Evolutionary conservation across 208 protist species (phyloP).

Genomic region (Acanthamoeba lenticulata): DNA sequence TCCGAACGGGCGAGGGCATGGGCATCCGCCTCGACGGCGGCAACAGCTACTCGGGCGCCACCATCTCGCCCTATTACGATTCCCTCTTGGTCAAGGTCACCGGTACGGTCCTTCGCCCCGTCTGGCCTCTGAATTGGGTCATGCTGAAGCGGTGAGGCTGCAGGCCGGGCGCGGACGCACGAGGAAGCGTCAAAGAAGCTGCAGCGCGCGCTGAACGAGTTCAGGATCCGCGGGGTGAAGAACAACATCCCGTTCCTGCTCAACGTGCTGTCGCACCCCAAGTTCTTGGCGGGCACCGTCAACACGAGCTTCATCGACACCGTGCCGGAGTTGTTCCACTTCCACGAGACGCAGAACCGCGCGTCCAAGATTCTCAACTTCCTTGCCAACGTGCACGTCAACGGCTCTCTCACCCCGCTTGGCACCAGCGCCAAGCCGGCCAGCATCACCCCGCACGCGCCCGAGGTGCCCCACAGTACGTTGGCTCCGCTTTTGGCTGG

Average conservation of each 20-base stretch:
- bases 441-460: constrained; percentile 30
- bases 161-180: constrained; percentile 66
- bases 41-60: constrained; percentile 75
- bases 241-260: constrained; percentile 87
- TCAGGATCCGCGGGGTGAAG: constrained; percentile 82
- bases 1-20: constrained; percentile 80
- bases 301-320: constrained; percentile 86
- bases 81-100: constrained; percentile 87
- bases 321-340: constrained; percentile 34
- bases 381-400: constrained; percentile 71
- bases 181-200: constrained; percentile 75
- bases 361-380: constrained; percentile 56
- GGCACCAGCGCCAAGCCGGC: constrained; percentile 17
- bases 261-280: constrained; percentile 80
- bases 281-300: constrained; percentile 77
- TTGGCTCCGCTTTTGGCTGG: too few species aligned
- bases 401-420: constrained; percentile 54
- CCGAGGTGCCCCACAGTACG: constrained; percentile 29
- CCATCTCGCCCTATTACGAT: constrained; percentile 87
- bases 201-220: constrained; percentile 81
- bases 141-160: not conserved
- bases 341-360: constrained; percentile 62
- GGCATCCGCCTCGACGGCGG: constrained; percentile 87
- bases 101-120: constrained; percentile 47
- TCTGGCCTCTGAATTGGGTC: not conserved